Evolutionary conservation across 345 rosid genomes (phyloP).

Genomic region (Turnera subulata): DNA sequence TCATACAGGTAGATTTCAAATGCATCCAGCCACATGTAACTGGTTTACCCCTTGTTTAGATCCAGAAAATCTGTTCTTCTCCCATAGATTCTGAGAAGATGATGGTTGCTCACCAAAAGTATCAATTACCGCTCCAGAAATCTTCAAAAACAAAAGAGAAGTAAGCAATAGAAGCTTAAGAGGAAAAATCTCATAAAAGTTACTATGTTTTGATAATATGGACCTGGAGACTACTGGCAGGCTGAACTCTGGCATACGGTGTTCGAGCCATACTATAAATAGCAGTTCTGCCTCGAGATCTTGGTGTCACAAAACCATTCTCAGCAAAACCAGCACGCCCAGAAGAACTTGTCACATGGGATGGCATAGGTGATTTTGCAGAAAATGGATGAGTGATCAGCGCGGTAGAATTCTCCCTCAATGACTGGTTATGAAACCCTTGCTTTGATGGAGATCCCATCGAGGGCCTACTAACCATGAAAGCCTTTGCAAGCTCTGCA

Average conservation of each 20-base stretch:
- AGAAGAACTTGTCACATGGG: constrained; percentile 51
- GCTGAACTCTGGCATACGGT: constrained; percentile 71
- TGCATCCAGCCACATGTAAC: no score
- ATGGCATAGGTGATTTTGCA: constrained; percentile 41
- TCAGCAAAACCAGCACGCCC: constrained; percentile 38
- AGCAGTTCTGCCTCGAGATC: constrained; percentile 82
- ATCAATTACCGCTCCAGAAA: constrained; percentile 23
- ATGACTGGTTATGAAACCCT: constrained; percentile 38
- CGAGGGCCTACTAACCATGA: constrained; percentile 84
- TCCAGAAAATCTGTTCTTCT: constrained; percentile 42
- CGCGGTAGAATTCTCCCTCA: constrained; percentile 42
- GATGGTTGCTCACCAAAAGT: constrained; percentile 36
- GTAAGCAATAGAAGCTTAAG: background rate
- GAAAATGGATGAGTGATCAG: constrained; percentile 32
- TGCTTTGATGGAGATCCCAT: constrained; percentile 57
- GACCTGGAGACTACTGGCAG: constrained; percentile 51
- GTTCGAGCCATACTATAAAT: constrained; percentile 86
- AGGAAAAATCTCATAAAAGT: background rate
- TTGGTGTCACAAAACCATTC: constrained; percentile 75
- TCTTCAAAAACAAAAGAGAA: constrained; percentile 31
- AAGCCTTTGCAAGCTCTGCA: constrained; percentile 93
- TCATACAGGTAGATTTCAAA: no score
- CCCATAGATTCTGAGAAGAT: constrained; percentile 32
- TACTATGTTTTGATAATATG: constrained; percentile 4
- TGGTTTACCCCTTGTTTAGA: constrained; percentile 47